Evolutionary conservation across 2,329 filamentous ascomycete species (phyloP), one percentile per base, ranked within the genome.

Genomic region (Pleoardoris graminearum): DNA sequence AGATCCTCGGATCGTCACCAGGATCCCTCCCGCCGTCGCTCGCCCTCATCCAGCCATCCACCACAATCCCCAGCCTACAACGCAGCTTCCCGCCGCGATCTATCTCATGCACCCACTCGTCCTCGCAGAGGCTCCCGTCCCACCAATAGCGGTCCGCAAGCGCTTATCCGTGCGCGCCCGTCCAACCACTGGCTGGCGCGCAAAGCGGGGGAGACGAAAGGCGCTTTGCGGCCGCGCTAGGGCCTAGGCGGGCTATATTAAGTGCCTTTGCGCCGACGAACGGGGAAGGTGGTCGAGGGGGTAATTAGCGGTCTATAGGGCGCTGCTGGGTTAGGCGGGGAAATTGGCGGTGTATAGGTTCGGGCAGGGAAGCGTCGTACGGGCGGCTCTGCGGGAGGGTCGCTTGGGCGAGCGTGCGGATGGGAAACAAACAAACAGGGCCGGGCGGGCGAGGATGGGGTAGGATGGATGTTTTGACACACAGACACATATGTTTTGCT

Each of bases 311-410:
- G n/a, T n/a, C n/a, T n/a, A n/a, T n/a, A n/a, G n/a, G n/a, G n/a
- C n/a, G n/a, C n/a, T n/a, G n/a, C n/a, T n/a, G n/a, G n/a, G 25
- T 27, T 6, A 27, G 10, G 25, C 25, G 10, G 25, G 25, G 25
- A 27, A 27, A 27, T 27, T 27, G 10, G 25, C 25, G 25, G 25
- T 27, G 6, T 27, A 27, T 27, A 27, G 25, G 25, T 10, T 10
- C 25, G 5, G 25, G 25, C 25, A 5, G 25, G 25, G 25, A 10
- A 19, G 17, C n/a, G 42, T 45, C 23, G 42, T 33, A 45, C 42
- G 17, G 30, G 42, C 42, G 42, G 42, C 42, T 45, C 42, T 45
- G 42, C 42, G 42, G 42, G 42, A 45, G 29, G 30, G n/a, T n/a
- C n/a, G 33, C 8, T 16, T 32, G 19, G 42, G 17, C 3, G 12